A percentile compares a stretch with the other conserved stretches of the same genome.
Conservation (phyloP, 2,329 filamentous ascomycete genomes). For the Ophiocordyceps robertsii region DNA sequence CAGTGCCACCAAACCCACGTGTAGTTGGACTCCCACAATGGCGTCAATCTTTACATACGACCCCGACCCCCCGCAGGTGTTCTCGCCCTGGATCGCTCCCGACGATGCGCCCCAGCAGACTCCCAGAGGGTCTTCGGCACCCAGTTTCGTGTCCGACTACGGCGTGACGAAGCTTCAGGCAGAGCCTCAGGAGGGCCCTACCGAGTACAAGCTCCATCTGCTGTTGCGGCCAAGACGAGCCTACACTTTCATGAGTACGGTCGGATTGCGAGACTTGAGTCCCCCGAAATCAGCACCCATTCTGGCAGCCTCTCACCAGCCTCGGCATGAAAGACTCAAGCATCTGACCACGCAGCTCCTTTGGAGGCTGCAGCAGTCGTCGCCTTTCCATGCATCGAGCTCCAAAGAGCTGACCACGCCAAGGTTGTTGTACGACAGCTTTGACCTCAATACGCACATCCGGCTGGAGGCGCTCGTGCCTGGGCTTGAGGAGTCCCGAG, state of each 20-base stretch:
- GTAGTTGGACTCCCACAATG: conserved; percentile 32
- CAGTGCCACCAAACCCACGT: not conserved
- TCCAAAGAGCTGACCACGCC: conserved; percentile 64
- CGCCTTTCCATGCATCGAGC: conserved; percentile 73
- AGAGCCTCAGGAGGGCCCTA: conserved; percentile 87
- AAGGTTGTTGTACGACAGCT: conserved; percentile 52
- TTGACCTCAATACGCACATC: conserved; percentile 30
- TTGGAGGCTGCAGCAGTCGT: conserved; percentile 91
- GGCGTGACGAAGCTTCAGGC: conserved; percentile 67
- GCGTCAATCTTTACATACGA: conserved; percentile 96
- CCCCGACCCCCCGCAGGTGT: conserved; percentile 72
- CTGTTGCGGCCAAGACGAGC: conserved; percentile 65
- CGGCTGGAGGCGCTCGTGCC: conserved; percentile 49
- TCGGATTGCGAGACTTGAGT: conserved; percentile 1
- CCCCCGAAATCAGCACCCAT: conserved; percentile 12
- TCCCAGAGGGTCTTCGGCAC: conserved; percentile 14
- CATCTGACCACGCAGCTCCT: conserved; percentile 89
- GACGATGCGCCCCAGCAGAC: conserved; percentile 24
- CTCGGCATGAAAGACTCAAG: conserved; percentile 71
- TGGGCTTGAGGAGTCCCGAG: conserved; percentile 82
- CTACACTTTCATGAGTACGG: conserved; percentile 59
- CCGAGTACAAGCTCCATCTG: conserved; percentile 92
- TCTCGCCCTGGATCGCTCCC: conserved; percentile 74
- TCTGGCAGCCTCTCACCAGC: conserved; percentile 43
- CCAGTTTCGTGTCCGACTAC: conserved; percentile 42